phyloP scores from a whole-genome alignment of 805 yeast species.

The Candida cerambycidarum region DNA sequence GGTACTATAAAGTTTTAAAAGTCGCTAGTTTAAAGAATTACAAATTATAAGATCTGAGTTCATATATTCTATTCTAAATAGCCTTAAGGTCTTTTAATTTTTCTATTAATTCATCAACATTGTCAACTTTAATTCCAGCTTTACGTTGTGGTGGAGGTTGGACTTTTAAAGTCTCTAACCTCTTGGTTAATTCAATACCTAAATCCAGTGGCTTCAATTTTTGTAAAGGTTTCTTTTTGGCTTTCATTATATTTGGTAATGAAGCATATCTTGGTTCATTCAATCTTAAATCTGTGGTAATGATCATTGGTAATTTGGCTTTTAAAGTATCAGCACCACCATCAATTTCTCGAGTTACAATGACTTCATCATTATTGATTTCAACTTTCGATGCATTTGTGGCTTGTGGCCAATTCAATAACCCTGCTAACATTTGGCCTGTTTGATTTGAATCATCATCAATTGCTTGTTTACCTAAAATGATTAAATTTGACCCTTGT shows the following conservation, averaged over 20 bases:
- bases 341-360: conserved; percentile 89
- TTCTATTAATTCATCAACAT: conserved; percentile 78
- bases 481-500: conserved; percentile 71
- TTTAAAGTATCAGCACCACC: conserved; percentile 87
- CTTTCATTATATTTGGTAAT: conserved; percentile 96
- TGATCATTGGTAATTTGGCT: conserved; percentile 77
- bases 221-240: conserved; percentile 91
- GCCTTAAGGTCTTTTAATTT: conserved; percentile 79
- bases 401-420: conserved; percentile 95
- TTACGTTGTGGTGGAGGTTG: conserved; percentile 83
- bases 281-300: conserved; percentile 90
- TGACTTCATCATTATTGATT: conserved; percentile 53
- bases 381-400: conserved; percentile 89
- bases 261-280: conserved; percentile 96
- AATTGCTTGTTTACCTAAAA: conserved; percentile 94
- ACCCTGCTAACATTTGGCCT: conserved; percentile 94
- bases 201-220: conserved; percentile 62
- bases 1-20: too few relatives aligned
- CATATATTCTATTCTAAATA: conserved; percentile 36
- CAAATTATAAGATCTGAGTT: too few relatives aligned
- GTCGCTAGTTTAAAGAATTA: too few relatives aligned
- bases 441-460: conserved; percentile 95
- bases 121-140: conserved; percentile 77
- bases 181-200: conserved; percentile 61
- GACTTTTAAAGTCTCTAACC: conserved; percentile 69